A percentile compares a stretch with the other conserved stretches of the same genome.
These are phyloP conservation scores for Suhomyces vadensis DNA, from an alignment of 805 yeast species.

Conservation along the genomic window DNA sequence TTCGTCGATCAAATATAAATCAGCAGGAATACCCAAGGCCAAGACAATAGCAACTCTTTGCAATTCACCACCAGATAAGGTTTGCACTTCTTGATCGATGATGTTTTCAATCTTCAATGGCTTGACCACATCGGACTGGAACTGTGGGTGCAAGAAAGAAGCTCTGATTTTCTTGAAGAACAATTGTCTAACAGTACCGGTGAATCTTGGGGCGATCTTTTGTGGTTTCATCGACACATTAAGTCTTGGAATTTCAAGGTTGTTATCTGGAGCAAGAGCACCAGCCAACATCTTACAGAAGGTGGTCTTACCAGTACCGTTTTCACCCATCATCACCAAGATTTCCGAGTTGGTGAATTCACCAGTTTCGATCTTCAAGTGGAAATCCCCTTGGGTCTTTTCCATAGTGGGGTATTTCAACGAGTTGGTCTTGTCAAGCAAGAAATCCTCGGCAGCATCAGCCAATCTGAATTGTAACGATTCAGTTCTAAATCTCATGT, in stretches of 20 bases:
- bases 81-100: conserved; percentile 96
- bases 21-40: conserved; percentile 92
- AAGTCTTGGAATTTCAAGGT: conserved; percentile 76
- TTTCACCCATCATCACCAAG: conserved; percentile 99
- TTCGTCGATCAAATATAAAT: conserved; percentile 95
- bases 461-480: conserved; percentile 89
- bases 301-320: conserved; percentile 99
- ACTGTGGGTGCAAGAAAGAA: conserved; percentile 91
- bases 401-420: conserved; percentile 77
- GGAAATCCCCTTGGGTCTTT: conserved; percentile 97
- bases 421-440: conserved; percentile 76
- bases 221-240: conserved; percentile 98
- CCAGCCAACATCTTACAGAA: conserved; percentile 96
- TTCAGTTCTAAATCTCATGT: conserved; percentile 94
- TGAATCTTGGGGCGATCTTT: conserved; percentile 97
- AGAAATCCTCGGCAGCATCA: conserved; percentile 80
- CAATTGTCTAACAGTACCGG: conserved; percentile 97
- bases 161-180: conserved; percentile 96
- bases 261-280: conserved; percentile 82
- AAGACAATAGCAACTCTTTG: conserved; percentile 98
- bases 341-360: conserved; percentile 95
- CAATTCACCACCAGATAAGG: conserved; percentile 98
- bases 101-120: conserved; percentile 92
- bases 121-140: conserved; percentile 96
- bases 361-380: conserved; percentile 77